Conservation (phyloP, 2,329 filamentous ascomycete species). For the Didymella pinodella region DNA sequence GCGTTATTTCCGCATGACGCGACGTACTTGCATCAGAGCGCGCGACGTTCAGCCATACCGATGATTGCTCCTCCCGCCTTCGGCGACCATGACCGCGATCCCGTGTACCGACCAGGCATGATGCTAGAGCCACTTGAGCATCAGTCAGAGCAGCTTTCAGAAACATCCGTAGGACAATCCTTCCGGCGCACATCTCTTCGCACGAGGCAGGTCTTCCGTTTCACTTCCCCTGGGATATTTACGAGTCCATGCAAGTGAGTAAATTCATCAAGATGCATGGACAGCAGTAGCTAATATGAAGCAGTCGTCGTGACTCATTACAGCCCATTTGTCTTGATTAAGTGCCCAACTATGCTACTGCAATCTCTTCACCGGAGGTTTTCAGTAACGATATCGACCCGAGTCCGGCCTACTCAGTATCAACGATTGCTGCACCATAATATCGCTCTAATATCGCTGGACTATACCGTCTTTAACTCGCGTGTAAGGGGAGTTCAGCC, state of each 20-base stretch:
- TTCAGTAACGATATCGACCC: background rate
- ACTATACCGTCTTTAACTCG: background rate
- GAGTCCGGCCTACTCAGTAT: background rate
- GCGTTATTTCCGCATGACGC: background rate
- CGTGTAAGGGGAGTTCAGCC: background rate
- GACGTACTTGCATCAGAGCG: background rate
- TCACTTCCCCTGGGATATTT: background rate
- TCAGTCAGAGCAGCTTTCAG: background rate
- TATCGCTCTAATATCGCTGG: background rate
- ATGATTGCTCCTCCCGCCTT: background rate
- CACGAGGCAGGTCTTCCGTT: background rate
- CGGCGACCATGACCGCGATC: background rate
- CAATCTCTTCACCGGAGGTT: background rate
- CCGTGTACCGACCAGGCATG: background rate
- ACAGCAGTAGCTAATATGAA: background rate
- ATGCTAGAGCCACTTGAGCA: background rate
- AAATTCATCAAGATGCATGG: background rate
- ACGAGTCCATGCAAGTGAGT: background rate
- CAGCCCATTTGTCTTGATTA: background rate
- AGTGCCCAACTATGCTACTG: background rate
- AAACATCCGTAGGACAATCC: background rate
- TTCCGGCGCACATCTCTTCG: background rate
- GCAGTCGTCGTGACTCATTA: background rate
- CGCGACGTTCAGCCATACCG: background rate
- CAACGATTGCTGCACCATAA: background rate